Conservation (phyloP, 495 filamentous ascomycete species). For the Aspergillus incahuasiensis region DNA sequence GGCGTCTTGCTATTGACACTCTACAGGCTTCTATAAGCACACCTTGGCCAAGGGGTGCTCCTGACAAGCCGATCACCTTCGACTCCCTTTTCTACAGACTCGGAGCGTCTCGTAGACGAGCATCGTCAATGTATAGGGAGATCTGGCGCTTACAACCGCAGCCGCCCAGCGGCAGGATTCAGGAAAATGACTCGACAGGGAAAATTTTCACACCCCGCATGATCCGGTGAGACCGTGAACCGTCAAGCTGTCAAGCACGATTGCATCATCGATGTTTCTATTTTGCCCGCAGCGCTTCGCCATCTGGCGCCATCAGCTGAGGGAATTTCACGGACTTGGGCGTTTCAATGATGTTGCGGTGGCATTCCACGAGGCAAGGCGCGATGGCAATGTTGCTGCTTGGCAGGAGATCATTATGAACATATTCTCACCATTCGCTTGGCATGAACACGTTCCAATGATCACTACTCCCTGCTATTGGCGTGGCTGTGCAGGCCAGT, state of each 20-base stretch:
- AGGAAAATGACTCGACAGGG: not conserved
- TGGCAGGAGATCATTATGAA: conserved; percentile 11
- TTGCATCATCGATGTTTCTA: conserved; percentile 18
- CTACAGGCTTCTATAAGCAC: not conserved
- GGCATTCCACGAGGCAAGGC: conserved; percentile 4
- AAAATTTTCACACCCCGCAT: conserved; percentile 7
- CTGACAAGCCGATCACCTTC: not conserved
- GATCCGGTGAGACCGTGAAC: not conserved
- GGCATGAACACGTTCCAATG: not conserved
- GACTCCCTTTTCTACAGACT: not conserved
- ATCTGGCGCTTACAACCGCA: conserved; percentile 6
- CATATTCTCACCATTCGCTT: conserved; percentile 15
- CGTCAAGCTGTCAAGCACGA: not conserved
- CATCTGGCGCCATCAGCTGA: conserved; percentile 11
- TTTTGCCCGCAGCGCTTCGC: not conserved
- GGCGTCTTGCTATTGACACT: conserved; percentile 2
- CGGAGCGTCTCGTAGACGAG: not conserved
- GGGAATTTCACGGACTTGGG: not conserved
- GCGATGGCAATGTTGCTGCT: not conserved
- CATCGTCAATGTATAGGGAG: not conserved
- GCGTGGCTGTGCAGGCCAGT: not conserved
- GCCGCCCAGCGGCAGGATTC: not conserved
- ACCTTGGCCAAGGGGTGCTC: not conserved
- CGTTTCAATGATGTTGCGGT: not conserved
- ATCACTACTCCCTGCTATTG: not conserved